Base-by-base conservation (phyloP, 179 eudicot species). In the Vitellaria paradoxa region DNA sequence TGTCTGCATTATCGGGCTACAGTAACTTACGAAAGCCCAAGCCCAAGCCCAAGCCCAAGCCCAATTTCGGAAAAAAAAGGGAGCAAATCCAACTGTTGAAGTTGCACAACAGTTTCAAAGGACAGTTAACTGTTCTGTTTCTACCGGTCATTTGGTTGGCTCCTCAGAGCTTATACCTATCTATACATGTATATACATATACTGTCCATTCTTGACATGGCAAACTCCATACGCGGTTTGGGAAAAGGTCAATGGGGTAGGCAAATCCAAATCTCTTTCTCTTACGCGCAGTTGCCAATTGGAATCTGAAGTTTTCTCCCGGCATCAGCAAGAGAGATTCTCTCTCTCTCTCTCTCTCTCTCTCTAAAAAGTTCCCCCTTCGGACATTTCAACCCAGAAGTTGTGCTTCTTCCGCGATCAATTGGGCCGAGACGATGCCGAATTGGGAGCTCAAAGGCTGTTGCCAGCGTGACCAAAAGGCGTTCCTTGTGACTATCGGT, bases 381-480 rank as follows among this genome's bases (percentile, higher is more conserved):
- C n/a, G 5, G 42, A 6, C 60, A 23, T 53, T 8, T 7, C 8
- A 13, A 21, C n/a, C 11, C 9, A 8, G 9, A 3, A 8, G 55
- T 50, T 57, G 52, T 72, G 8, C 64, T n/a, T n/a, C 52, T 1
- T 9, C 21, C 0, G 9, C 21, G 62, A 55, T 78, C 53, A 59
- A 64, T 79, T 72, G 37, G 60, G 73, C 68, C 15, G 20, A 14
- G 23, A 55, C 52, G 70, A 90, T 83, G 90, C 79, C 88, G 70
- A 88, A 93, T 74, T 93, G 98, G 98, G 97, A 86, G 86, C 84
- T 93, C 75, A 88, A 72, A 83, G 86, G 81, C 67, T 93, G 97
- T 72, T 92, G 98, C 81, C 85, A 93, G 68, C 92, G 80, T 76
- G 93, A 93, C 23, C 98, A 93, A 82, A 80, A 82, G 45, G 90